phyloP scores from a whole-genome alignment of 169 alveolate genomes.

The Theileria orientalis region DNA sequence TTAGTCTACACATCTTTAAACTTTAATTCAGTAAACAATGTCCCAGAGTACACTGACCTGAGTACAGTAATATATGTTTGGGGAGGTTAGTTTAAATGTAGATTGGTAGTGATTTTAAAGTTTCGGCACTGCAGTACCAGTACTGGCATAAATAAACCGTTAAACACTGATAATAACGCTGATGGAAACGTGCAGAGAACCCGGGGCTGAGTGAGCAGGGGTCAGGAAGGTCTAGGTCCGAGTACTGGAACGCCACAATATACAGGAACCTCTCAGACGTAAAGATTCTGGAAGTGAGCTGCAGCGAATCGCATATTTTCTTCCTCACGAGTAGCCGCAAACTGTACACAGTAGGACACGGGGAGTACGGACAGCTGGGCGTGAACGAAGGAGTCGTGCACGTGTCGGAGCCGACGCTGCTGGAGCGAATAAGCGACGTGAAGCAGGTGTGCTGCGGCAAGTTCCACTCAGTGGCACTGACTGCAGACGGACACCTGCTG shows the following conservation, averaged over 20 bases:
- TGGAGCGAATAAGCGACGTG: constrained; percentile 42
- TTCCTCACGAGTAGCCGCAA: constrained; percentile 60
- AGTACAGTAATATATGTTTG: constrained; percentile 58
- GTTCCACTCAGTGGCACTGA: constrained; percentile 67
- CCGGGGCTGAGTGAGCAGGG: neutral
- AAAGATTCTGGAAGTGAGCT: constrained; percentile 66
- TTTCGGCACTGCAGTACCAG: neutral
- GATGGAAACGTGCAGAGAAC: constrained; percentile 22
- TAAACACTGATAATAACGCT: too few species aligned
- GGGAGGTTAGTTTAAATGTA: constrained; percentile 54
- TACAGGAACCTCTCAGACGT: constrained; percentile 68
- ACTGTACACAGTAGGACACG: constrained; percentile 74
- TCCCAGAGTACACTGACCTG: constrained; percentile 42
- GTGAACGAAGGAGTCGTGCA: constrained; percentile 56
- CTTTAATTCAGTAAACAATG: constrained; percentile 28
- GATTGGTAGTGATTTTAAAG: neutral
- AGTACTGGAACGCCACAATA: constrained; percentile 65
- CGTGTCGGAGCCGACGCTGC: constrained; percentile 66
- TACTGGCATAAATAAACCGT: too few species aligned
- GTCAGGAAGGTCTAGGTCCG: constrained; percentile 1
- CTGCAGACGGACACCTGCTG: constrained; percentile 36
- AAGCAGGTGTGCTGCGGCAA: constrained; percentile 70
- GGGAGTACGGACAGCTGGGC: constrained; percentile 78
- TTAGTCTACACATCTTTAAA: constrained; percentile 1
- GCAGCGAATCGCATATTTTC: constrained; percentile 68